These are phyloP conservation scores for Didymella exigua DNA, from an alignment of 2,329 filamentous ascomycete genomes.

Conservation along the genomic window DNA sequence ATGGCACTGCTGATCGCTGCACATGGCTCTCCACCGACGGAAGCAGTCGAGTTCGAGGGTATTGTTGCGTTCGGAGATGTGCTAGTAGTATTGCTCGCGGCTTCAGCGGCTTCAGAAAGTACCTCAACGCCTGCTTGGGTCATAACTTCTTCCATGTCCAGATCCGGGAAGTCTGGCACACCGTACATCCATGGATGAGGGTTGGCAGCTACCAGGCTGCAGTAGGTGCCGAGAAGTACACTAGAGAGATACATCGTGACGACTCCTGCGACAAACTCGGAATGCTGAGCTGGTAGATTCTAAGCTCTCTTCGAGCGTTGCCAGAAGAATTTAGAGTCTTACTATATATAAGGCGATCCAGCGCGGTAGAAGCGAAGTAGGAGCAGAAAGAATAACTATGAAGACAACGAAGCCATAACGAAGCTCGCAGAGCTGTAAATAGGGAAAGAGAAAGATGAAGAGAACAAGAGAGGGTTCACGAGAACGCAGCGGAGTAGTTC, in stretches of 20 bases:
- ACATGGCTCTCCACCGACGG: conserved; percentile 39
- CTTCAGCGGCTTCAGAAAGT: conserved; percentile 16
- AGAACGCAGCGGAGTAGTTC: background rate
- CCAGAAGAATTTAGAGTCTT: conserved; percentile 19
- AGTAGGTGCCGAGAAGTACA: conserved; percentile 27
- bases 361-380: conserved; percentile 20
- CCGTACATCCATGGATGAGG: conserved; percentile 44
- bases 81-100: conserved; percentile 24
- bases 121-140: conserved; percentile 30
- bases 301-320: background rate
- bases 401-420: conserved; percentile 1
- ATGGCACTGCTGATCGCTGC: conserved; percentile 38
- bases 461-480: background rate
- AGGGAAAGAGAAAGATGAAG: background rate
- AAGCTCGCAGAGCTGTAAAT: conserved; percentile 10
- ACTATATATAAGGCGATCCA: conserved; percentile 25
- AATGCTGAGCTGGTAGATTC: background rate
- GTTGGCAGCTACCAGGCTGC: conserved; percentile 26
- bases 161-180: conserved; percentile 36
- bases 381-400: background rate
- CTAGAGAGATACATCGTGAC: conserved; percentile 29
- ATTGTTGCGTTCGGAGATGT: conserved; percentile 20
- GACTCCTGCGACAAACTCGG: background rate
- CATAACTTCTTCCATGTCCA: conserved; percentile 36
- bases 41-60: conserved; percentile 20